Evolutionary conservation across 352 stramenopile genomes (phyloP), one percentile per base, ranked within the genome.

Genomic region (Hyaloperonospora brassicae): DNA sequence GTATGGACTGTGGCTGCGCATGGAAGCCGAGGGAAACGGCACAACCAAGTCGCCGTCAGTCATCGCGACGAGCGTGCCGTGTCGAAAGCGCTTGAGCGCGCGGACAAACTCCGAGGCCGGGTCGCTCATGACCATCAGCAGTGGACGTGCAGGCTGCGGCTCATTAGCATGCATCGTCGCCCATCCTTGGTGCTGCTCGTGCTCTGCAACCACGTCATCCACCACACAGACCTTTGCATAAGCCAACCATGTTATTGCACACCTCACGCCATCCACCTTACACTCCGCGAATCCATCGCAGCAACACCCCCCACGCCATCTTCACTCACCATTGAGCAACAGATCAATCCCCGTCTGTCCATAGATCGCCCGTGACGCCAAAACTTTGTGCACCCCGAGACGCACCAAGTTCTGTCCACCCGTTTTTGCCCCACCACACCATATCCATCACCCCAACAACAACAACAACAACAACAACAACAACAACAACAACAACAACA

Each of bases 321-420:
- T 59, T 39, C 55, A 53, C 55, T 59, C 54, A 74, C 62, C 48
- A 45, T 83, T 63, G 13, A 89, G 62, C 10, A 92, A 55, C 5
- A 92, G 64, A 64, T 92, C 82, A 34, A 85, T 70, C 41, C 82
- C 82, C 10, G 82, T 89, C 49, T 80, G 72, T 10, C 82, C 82
- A 46, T 89, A 92, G 42, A 89, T 66, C 21, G 61, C 68, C n/a
- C 70, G 64, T 11, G 74, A 84, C 9, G 63, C 66, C 2, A 92
- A 47, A 36, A 92, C 72, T 8, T 68, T 84, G 59, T 92, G 82
- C 14, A 89, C 77, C 44, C 76, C 77, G 55, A 86, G 67, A 5
- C 80, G 75, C 47, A 79, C 69, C 6, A 92, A 64, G 47, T 85
- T 86, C 81, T 91, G 17, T 17, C 17, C 17, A 17, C 17, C 17